These are phyloP conservation scores for Phaseolus lunatus DNA, from an alignment of 306 rosid species.

Conservation along the genomic window DNA sequence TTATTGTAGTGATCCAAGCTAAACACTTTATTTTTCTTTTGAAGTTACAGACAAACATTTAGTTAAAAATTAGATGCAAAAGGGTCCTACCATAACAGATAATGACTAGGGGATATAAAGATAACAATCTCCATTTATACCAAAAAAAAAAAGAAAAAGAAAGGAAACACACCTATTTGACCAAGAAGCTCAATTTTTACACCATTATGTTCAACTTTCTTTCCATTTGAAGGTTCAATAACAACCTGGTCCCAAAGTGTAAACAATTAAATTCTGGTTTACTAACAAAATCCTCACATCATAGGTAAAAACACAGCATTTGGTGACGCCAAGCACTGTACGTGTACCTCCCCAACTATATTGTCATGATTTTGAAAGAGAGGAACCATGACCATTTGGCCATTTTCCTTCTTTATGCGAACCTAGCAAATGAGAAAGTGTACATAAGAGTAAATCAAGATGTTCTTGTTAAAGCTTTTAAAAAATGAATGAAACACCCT, in stretches of 20 bases:
- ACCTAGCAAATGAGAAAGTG: conserved; percentile 29
- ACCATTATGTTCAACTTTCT: conserved; percentile 60
- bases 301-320: not conserved
- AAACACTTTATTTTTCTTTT: not conserved
- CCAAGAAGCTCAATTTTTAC: conserved; percentile 63
- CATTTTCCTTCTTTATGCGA: conserved; percentile 50
- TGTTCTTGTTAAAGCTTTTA: conserved; percentile 17
- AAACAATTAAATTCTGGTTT: conserved; percentile 23
- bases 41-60: not conserved
- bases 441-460: not conserved
- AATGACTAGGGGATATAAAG: not conserved
- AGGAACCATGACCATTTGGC: conserved; percentile 45
- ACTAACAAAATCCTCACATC: conserved; percentile 5
- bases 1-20: not conserved
- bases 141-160: not conserved
- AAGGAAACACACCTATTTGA: conserved; percentile 56
- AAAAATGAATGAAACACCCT: not conserved
- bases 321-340: conserved; percentile 23
- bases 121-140: conserved; percentile 6
- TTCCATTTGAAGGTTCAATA: conserved; percentile 54
- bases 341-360: conserved; percentile 54
- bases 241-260: conserved; percentile 43
- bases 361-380: conserved; percentile 50
- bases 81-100: not conserved
- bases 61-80: not conserved